These are phyloP conservation scores for Aegle marmelos DNA, from an alignment of 345 rosid species.

Conservation along the genomic window DNA sequence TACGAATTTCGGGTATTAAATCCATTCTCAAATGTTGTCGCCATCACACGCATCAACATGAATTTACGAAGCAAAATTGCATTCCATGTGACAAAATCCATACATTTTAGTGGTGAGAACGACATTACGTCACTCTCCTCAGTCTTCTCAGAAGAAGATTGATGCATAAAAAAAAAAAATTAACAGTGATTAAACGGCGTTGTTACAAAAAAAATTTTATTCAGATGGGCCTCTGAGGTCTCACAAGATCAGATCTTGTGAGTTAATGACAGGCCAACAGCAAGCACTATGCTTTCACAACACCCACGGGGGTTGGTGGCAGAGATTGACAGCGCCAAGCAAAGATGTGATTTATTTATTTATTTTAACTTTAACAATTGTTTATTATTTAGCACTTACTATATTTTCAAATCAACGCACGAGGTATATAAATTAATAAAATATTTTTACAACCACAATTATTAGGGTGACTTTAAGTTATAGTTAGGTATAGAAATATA, in stretches of 20 bases:
- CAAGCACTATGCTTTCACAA: neutral
- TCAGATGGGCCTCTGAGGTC: neutral
- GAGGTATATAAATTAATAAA: too few species aligned
- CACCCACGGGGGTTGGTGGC: neutral
- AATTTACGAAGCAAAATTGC: neutral
- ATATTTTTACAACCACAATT: too few species aligned
- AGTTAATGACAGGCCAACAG: neutral
- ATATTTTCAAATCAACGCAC: too few species aligned
- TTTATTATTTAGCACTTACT: too few species aligned
- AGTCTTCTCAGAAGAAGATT: neutral
- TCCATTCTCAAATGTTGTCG: too few species aligned
- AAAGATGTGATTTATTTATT: too few species aligned
- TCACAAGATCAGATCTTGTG: neutral
- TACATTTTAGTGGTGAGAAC: neutral
- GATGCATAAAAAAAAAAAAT: neutral
- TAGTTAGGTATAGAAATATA: too few species aligned
- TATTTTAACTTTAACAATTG: too few species aligned
- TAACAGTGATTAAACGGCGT: neutral
- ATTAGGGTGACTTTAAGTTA: too few species aligned
- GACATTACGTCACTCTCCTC: neutral
- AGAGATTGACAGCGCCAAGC: neutral
- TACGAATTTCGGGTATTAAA: too few species aligned
- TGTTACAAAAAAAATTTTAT: neutral
- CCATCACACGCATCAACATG: neutral
- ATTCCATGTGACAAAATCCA: neutral